Evolutionary conservation across 208 protist genomes (phyloP).

Genomic region (Tetramitus jugosus): DNA sequence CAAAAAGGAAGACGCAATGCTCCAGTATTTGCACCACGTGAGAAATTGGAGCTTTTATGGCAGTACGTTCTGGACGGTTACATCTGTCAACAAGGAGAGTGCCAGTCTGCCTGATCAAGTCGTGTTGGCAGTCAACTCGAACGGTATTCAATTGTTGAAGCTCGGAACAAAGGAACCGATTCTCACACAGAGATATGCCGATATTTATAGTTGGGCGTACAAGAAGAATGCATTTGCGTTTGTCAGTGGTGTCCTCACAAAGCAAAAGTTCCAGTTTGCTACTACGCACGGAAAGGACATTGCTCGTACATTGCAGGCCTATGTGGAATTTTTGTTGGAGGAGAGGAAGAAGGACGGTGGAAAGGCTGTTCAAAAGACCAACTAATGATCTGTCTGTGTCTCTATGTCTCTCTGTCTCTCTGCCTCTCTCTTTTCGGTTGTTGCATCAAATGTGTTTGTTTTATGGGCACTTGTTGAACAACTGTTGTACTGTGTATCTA

Average conservation of each 20-base stretch:
- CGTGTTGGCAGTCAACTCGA: conserved; percentile 10
- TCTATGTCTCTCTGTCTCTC: too few relatives aligned
- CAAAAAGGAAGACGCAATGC: conserved; percentile 23
- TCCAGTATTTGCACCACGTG: conserved; percentile 20
- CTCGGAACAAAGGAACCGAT: conserved; percentile 24
- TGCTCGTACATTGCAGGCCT: neutral
- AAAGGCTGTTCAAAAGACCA: neutral
- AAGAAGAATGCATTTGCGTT: conserved; percentile 27
- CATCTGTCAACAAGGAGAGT: conserved; percentile 14
- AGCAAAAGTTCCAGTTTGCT: conserved; percentile 22
- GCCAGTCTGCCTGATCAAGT: conserved; percentile 15
- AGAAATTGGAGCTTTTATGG: conserved; percentile 27
- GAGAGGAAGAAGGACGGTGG: conserved; percentile 3
- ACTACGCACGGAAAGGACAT: neutral
- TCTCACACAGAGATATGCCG: conserved; percentile 15
- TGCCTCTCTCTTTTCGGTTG: too few relatives aligned
- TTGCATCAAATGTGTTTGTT: too few relatives aligned
- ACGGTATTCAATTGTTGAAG: conserved; percentile 25
- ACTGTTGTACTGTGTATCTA: too few relatives aligned
- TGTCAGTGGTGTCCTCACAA: neutral
- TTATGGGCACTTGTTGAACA: too few relatives aligned
- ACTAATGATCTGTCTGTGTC: too few relatives aligned
- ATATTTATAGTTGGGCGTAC: conserved; percentile 24
- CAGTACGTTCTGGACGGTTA: conserved; percentile 21
- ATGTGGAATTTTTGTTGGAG: conserved; percentile 10